Base-by-base conservation (phyloP, 2,329 filamentous ascomycete genomes). In the Cladobotryum protrusum region DNA sequence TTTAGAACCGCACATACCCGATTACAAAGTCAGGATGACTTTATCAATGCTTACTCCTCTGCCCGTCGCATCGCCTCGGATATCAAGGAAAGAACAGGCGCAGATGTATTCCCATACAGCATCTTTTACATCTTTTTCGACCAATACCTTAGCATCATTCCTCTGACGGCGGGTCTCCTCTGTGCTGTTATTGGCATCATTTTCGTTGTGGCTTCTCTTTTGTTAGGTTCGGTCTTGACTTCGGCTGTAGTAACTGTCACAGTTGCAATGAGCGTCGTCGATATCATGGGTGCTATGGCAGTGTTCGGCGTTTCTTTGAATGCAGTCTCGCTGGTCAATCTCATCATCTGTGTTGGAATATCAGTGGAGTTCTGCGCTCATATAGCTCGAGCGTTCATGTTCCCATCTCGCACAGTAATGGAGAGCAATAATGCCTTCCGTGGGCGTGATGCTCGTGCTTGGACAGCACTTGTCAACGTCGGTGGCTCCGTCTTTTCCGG, bases 111-210 rank as follows among this genome's bases (percentile, higher is more conserved):
- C 76, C 89, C 93, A 0, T 99, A 99, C 72, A 95, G 89, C 59
- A 85, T 96, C 53, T 96, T 96, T 67, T 99, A 99, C 73, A 91
- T 99, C 66, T 99, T 97, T 79, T 99, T 99, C 66, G 93, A 99
- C 65, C 93, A 97, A 66, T 99, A 99, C 63, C 79, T 89, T 5
- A 81, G 81, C 51, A 97, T 99, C 54, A 82, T 95, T 17, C 77
- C 79, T 11, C 77, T 97, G 4, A 91, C 92, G 0, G 85, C 79
- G 1, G 82, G 85, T 0, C 80, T 99, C 1, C 79, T 99, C 29
- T 86, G 86, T 37, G 86, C 88, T 3, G 92, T 90, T 0, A 75
- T 97, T 13, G 88, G 79, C 20, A 87, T 96, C 56, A 95, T 97
- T 52, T 86, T 96, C 52, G 64, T 87, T 52, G 79, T 99, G 42